Evolutionary conservation across 2,329 filamentous ascomycete genomes (phyloP).

Genomic region (Aulographum hederae): DNA sequence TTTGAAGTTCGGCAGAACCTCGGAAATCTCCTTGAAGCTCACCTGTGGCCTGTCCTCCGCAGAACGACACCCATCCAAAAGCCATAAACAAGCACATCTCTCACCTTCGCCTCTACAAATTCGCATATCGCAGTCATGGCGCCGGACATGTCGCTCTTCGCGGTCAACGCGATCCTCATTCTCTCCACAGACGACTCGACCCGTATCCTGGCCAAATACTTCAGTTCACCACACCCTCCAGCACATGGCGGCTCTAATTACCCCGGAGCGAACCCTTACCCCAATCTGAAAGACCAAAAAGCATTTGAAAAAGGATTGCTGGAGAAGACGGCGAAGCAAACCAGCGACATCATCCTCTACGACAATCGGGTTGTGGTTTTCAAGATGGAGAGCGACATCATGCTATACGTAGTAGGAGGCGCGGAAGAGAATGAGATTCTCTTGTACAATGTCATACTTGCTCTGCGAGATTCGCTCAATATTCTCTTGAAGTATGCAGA

Average conservation of each 20-base stretch:
- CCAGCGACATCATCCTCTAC: slow-evolving; percentile 89
- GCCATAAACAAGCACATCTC: too few relatives aligned
- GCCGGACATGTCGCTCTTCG: slow-evolving; percentile 35
- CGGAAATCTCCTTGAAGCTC: too few relatives aligned
- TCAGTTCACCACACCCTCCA: slow-evolving; percentile 50
- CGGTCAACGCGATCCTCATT: slow-evolving; percentile 31
- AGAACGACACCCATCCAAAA: too few relatives aligned
- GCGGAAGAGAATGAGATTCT: slow-evolving; percentile 94
- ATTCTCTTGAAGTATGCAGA: slow-evolving; percentile 81
- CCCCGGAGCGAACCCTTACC: slow-evolving; percentile 58
- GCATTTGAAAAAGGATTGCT: slow-evolving; percentile 90
- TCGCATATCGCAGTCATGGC: slow-evolving; percentile 23
- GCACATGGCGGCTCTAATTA: slow-evolving; percentile 37
- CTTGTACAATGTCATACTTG: slow-evolving; percentile 77
- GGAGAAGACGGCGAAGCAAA: slow-evolving; percentile 77
- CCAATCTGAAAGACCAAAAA: slow-evolving; percentile 83
- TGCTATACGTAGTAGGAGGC: slow-evolving; percentile 81
- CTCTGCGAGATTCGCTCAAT: slow-evolving; percentile 76
- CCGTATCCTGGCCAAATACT: slow-evolving; percentile 83
- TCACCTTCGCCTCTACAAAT: too few relatives aligned
- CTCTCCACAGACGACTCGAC: slow-evolving; percentile 66
- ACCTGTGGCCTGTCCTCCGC: too few relatives aligned
- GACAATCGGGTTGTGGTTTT: slow-evolving; percentile 93
- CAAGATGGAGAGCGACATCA: slow-evolving; percentile 95
- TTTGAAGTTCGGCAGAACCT: too few relatives aligned